phyloP scores from a whole-genome alignment of 2,329 filamentous ascomycete species.

The Bisporella sp. region DNA sequence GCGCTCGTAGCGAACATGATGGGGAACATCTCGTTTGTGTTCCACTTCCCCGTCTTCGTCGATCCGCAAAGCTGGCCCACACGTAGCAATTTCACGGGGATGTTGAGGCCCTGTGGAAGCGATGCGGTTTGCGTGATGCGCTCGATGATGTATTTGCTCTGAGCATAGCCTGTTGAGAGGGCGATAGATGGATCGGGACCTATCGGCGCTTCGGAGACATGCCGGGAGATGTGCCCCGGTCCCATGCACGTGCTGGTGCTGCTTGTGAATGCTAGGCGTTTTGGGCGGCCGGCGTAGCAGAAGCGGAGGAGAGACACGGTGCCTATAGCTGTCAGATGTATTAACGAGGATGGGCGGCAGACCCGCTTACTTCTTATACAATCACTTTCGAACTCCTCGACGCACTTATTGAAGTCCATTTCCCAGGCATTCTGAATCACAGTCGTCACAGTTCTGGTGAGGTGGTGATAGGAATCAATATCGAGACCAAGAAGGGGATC shows the following conservation, averaged over 20 bases:
- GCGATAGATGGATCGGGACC: constrained; percentile 15
- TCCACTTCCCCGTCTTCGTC: constrained; percentile 19
- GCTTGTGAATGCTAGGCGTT: constrained; percentile 21
- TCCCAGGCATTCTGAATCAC: constrained; percentile 27
- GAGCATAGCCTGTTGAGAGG: constrained; percentile 20
- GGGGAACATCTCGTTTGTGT: constrained; percentile 21
- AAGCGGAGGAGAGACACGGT: constrained; percentile 26
- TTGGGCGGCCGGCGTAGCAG: constrained; percentile 16
- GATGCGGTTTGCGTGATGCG: constrained; percentile 18
- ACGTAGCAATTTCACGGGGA: constrained; percentile 18
- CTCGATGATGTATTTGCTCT: constrained; percentile 24
- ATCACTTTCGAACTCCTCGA: constrained; percentile 25
- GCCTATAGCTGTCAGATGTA: constrained; percentile 9
- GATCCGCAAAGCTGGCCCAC: constrained; percentile 22
- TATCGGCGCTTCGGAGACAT: constrained; percentile 16
- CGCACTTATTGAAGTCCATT: constrained; percentile 25
- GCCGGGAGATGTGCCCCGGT: constrained; percentile 4
- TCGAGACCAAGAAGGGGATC: constrained; percentile 21
- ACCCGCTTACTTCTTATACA: constrained; percentile 21
- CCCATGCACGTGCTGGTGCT: constrained; percentile 24
- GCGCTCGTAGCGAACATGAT: constrained; percentile 16
- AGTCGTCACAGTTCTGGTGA: constrained; percentile 19
- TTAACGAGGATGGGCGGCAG: not conserved
- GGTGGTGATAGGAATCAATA: constrained; percentile 17
- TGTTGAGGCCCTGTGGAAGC: constrained; percentile 2